Evolutionary conservation across 1,284 basidiomycete genomes (phyloP), one percentile per base, ranked within the genome.

Genomic region (Malassezia psittaci): DNA sequence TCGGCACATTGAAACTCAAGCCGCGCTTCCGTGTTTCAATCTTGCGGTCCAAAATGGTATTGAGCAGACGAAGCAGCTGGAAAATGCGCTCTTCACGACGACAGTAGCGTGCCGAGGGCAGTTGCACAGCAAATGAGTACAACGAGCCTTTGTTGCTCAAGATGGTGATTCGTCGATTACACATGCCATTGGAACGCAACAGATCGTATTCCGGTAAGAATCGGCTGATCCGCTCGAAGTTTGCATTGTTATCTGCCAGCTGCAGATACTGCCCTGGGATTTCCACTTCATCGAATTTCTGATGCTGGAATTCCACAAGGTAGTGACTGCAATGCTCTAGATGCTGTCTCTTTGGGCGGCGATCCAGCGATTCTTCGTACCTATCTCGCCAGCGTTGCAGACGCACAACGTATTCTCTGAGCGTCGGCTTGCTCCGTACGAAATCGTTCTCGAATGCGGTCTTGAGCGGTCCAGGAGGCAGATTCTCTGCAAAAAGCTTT

Each of bases 271-370:
- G 94, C 9, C 94, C 94, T 18, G 94, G 94, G 52, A 99, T 84
- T 75, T 99, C 94, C 48, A 99, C 89, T 65, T 98, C 94, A 67
- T 98, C 94, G 55, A 96, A 91, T 76, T 93, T 96, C 71, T 85
- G 85, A 76, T 96, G 91, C 68, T 98, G 93, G 80, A 98, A 99
- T 76, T 98, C 93, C 11, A 89, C 88, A 62, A 98, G 79, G 77
- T 90, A 96, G 77, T 94, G 90, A 63, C 88, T 91, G 45, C 89
- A 79, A 57, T 85, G 80, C 64, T 96, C 91, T 50, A 99, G 78
- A n/a, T 88, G 84, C 69, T 93, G 88, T 51, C 85, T 78, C 46
- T 85, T 83, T 36, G 90, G 87, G 39, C 90, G 81, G 29, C 83
- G 79, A 74, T 96, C 90, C 13, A 99, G 79, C 43, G 83, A 78